Percentiles rank a stretch among this genome's conserved stretches.
phyloP scores from a whole-genome alignment of 805 yeast species.

The Zygotorulaspora florentina region DNA sequence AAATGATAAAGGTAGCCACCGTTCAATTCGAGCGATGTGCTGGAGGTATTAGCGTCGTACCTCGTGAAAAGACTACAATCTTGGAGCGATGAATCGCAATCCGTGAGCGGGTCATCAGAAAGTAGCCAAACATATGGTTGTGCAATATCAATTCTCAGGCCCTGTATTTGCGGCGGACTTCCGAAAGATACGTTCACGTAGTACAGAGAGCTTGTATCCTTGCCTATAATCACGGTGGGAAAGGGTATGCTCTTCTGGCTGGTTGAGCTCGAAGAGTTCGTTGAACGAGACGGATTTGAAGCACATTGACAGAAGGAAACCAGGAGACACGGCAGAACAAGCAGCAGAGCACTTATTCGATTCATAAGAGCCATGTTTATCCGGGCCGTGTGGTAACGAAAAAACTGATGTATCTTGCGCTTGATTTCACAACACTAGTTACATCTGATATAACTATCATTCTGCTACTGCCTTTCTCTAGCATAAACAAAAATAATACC shows the following conservation, averaged over 20 bases:
- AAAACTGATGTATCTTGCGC: no score
- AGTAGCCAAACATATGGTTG: conserved; percentile 40
- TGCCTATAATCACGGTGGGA: conserved; percentile 28
- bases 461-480: no score
- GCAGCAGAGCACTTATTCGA: not conserved
- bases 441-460: no score
- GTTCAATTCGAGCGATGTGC: conserved; percentile 13
- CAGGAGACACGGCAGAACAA: not conserved
- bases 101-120: conserved; percentile 14
- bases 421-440: no score
- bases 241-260: not conserved
- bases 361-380: not conserved
- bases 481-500: no score
- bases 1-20: conserved; percentile 12
- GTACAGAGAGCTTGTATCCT: conserved; percentile 24
- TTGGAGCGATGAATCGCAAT: conserved; percentile 9
- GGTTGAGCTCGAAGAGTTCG: not conserved
- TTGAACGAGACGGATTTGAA: not conserved
- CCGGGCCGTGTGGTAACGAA: no score
- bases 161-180: conserved; percentile 28
- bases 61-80: conserved; percentile 12
- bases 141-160: conserved; percentile 36
- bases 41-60: conserved; percentile 20
- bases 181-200: conserved; percentile 36
- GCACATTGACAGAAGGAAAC: not conserved